Conservation (phyloP, 768 basidiomycete genomes). For the Lactarius vividus region DNA sequence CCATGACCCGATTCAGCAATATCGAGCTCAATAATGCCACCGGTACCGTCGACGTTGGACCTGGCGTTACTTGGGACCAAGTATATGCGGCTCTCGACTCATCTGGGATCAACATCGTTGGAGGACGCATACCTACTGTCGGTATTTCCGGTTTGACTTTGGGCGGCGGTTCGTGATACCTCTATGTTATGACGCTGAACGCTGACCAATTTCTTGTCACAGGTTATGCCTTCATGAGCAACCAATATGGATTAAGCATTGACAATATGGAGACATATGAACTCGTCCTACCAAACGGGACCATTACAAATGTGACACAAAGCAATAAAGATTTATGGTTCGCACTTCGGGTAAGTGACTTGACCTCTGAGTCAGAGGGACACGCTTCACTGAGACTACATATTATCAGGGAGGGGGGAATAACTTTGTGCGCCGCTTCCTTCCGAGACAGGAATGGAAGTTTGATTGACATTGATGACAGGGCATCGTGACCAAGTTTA, state of each 20-base stretch:
- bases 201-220: not conserved
- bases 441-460: not conserved
- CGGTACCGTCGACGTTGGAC: constrained; percentile 24
- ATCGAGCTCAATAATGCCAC: constrained; percentile 1
- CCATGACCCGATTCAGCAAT: constrained; percentile 29
- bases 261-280: constrained; percentile 35
- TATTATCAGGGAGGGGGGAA: constrained; percentile 17
- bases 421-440: constrained; percentile 17
- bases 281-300: constrained; percentile 35
- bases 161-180: not conserved
- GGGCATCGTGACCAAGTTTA: constrained; percentile 11
- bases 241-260: not conserved
- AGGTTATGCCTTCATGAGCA: not conserved
- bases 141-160: constrained; percentile 29
- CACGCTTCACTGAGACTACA: not conserved
- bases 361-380: no score
- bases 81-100: constrained; percentile 25
- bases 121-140: constrained; percentile 28
- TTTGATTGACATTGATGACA: not conserved
- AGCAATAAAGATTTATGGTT: not conserved
- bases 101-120: constrained; percentile 27
- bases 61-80: constrained; percentile 33
- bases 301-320: constrained; percentile 7
- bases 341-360: constrained; percentile 14
- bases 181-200: no score